Evolutionary conservation across 345 rosid genomes (phyloP).

Genomic region (Kernera saxatilis): DNA sequence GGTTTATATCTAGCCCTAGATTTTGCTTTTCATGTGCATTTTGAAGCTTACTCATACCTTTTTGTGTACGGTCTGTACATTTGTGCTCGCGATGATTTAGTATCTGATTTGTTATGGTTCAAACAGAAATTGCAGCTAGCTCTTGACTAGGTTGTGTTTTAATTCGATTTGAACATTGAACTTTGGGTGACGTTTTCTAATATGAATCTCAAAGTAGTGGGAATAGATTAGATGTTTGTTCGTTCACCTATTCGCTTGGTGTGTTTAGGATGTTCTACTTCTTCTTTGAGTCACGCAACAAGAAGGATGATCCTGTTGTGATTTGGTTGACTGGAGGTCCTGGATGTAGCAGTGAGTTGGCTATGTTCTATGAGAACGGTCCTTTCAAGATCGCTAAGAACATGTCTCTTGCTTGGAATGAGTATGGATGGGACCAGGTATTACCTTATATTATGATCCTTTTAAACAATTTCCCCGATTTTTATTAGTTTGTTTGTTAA

Average conservation of each 20-base stretch:
- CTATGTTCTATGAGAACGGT: conserved; percentile 97
- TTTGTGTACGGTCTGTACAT: neutral
- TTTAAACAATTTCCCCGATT: neutral
- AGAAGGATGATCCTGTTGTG: conserved; percentile 74
- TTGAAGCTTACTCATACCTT: neutral
- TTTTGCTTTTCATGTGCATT: neutral
- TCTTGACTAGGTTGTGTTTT: neutral
- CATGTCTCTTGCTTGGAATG: conserved; percentile 90
- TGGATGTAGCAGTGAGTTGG: conserved; percentile 97
- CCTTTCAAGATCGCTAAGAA: conserved; percentile 73
- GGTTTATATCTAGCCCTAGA: conserved; percentile 34
- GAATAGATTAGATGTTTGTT: neutral
- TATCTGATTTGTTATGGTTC: neutral
- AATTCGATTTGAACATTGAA: neutral
- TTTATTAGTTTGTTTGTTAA: neutral
- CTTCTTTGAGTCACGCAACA: conserved; percentile 92
- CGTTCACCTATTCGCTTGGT: conserved; percentile 14
- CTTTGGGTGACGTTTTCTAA: neutral
- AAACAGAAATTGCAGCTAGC: neutral
- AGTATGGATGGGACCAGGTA: conserved; percentile 92
- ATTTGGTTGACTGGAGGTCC: conserved; percentile 99
- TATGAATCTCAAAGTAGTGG: neutral
- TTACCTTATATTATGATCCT: neutral
- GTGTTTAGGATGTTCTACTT: conserved; percentile 84
- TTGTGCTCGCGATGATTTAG: conserved; percentile 7